Evolutionary conservation across 176 grass and related monocot genomes (phyloP), one percentile per base, ranked within the genome.

Genomic region (Phoenix dactylifera): DNA sequence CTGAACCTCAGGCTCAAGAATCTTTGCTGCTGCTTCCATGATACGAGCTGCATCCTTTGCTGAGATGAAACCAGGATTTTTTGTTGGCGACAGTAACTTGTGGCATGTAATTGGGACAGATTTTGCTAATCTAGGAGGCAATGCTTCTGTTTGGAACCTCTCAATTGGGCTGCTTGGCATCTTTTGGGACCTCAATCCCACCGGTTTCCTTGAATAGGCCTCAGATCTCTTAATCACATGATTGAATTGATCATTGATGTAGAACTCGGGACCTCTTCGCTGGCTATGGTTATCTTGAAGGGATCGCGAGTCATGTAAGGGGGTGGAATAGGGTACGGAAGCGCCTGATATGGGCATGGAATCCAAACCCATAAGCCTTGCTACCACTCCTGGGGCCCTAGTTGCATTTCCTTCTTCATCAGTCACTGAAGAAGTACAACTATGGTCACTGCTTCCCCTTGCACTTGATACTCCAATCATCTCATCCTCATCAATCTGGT

Each of bases 341-440:
- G 44, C 62, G 39, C 63, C 60, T 15, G 74, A 73, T 57, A 63
- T 55, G n/a, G 90, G 90, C 73, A 95, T 72, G 19, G 85, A 81
- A 22, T 95, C 90, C 59, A 95, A 80, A 39, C 90, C 90, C 90
- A 95, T 95, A 53, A 95, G 81, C 60, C 80, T 85, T 55, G 90
- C 90, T 18, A 95, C 90, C 18, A 95, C 86, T 24, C 90, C 90
- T 10, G 83, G 82, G 0, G 80, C 79, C 49, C 77, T 89, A 65
- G 76, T 81, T 48, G 63, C 90, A 81, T 68, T 55, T 16, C 77
- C 82, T 52, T 90, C 82, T 52, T 90, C 79, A 44, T 95, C 86
- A 7, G 82, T 82, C 18, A 89, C 76, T 0, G 86, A 95, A 32
- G 90, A 95, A 2, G 86, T 80, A 49, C 82, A 84, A 57, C 80